Evolutionary conservation across 495 filamentous ascomycete species (phyloP).

Genomic region (Parathielavia appendiculata): DNA sequence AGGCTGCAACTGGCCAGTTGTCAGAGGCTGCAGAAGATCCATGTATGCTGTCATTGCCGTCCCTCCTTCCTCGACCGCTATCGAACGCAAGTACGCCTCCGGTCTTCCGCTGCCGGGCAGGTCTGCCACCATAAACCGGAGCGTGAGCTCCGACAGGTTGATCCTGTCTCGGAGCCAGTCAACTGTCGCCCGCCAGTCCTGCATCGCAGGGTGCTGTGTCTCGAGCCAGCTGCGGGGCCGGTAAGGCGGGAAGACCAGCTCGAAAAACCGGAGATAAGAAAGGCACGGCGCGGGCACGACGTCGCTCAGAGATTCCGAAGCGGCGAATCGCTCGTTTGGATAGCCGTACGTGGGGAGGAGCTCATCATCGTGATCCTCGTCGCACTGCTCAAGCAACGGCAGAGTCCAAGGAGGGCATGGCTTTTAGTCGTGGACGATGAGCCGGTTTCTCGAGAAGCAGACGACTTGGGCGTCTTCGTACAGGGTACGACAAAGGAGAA

Average conservation of each 20-base stretch:
- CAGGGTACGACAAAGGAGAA: slow-evolving; percentile 3
- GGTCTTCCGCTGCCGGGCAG: too few relatives aligned
- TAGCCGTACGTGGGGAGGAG: background rate
- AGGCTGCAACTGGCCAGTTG: background rate
- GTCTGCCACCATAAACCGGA: background rate
- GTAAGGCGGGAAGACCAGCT: background rate
- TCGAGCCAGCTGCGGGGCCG: background rate
- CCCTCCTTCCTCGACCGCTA: background rate
- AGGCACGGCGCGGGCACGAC: background rate
- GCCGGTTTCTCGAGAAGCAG: slow-evolving; percentile 4
- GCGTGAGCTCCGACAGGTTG: background rate
- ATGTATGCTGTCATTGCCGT: background rate
- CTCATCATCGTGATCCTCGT: background rate
- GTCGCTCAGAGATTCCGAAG: background rate
- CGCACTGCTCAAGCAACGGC: background rate
- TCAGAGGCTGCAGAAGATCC: background rate
- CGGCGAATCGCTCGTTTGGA: background rate
- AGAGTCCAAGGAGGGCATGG: background rate
- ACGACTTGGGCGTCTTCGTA: slow-evolving; percentile 1
- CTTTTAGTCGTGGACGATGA: slow-evolving; percentile 2
- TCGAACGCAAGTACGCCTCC: background rate
- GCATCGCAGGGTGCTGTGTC: background rate
- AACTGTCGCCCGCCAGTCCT: background rate
- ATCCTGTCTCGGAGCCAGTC: slow-evolving; percentile 1
- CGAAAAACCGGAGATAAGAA: background rate